Conservation (phyloP, 139 green algal species). For the Spirogloea muscicola region DNA sequence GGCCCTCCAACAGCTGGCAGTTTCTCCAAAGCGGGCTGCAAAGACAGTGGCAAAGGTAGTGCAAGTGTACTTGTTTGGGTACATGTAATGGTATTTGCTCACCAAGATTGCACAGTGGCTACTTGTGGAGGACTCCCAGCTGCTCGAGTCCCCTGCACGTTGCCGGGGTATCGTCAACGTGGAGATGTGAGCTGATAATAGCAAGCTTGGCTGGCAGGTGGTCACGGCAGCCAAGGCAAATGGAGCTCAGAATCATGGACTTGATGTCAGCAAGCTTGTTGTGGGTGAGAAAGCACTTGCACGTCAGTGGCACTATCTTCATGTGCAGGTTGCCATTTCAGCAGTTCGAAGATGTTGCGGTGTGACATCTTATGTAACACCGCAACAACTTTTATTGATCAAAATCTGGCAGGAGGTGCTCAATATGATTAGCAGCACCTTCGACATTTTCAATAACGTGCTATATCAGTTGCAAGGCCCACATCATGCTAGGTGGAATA, state of each 20-base stretch:
- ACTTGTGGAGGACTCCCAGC: no score
- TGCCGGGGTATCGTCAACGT: no score
- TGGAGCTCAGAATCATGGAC: conserved; percentile 22
- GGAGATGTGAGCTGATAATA: no score
- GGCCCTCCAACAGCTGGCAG: conserved; percentile 25
- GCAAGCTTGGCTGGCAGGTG: no score
- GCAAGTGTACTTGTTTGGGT: no score
- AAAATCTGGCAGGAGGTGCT: background rate
- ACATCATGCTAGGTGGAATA: background rate
- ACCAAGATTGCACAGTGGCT: no score
- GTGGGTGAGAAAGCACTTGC: no score
- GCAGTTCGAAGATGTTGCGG: background rate
- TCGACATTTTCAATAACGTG: background rate
- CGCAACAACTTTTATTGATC: background rate
- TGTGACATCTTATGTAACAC: background rate
- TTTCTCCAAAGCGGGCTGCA: conserved; percentile 35
- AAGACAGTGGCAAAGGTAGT: conserved; percentile 40
- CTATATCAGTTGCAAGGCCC: background rate
- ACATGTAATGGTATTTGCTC: no score
- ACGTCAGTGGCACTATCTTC: background rate
- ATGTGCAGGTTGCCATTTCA: background rate
- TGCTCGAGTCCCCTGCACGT: no score
- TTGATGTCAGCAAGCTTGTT: conserved; percentile 9
- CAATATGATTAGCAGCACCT: conserved; percentile 1
- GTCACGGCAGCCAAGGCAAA: conserved; percentile 9